Base-by-base conservation (phyloP, 2,329 filamentous ascomycete genomes). In the Parascedosporium putredinis region DNA sequence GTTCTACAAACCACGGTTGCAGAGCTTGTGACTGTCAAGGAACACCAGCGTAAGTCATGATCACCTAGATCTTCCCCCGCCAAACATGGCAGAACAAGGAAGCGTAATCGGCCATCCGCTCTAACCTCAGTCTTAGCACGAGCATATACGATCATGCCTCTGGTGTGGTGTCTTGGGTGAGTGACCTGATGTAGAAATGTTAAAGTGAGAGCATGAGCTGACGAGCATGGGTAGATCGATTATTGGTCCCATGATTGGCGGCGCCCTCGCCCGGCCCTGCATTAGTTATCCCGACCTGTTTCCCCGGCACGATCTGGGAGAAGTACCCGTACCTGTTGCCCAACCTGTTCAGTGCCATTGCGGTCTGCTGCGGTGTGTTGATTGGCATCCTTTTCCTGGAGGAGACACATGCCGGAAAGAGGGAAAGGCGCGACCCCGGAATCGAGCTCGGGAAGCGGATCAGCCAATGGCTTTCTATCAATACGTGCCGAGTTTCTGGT, bases 111-210 rank as follows among this genome's bases (percentile, higher is more conserved):
- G 71, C 58, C 40, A 45, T 48, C 49, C 29, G 16, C n/a, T 34
- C 5, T n/a, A 18, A 16, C 33, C 4, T 14, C 43, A 40, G 46
- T 49, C 49, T 51, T 53, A 89, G 86, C 90, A 57, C 87, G 88
- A 58, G 93, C 91, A 46, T 98, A 95, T 68, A 88, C 91, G 10
- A 90, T 97, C 57, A 96, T 98, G 89, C 93, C 93, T 5, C 88
- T 95, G 63, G 88, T 97, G 23, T 98, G 93, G 93, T 96, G 90
- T 63, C 76, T 98, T 61, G 93, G 93, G 74, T 88, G 72, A 68
- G 74, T 23, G 16, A 18, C 36, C n/a, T 38, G 8, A 14, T 3
- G 3, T 16, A 9, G 36, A 5, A 24, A 9, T 9, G 43, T 47
- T 23, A 29, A 16, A 9, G 9, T 27, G 24, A 4, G 5, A 31